Evolutionary conservation across 768 basidiomycete genomes (phyloP).

Genomic region (Russula virescens): DNA sequence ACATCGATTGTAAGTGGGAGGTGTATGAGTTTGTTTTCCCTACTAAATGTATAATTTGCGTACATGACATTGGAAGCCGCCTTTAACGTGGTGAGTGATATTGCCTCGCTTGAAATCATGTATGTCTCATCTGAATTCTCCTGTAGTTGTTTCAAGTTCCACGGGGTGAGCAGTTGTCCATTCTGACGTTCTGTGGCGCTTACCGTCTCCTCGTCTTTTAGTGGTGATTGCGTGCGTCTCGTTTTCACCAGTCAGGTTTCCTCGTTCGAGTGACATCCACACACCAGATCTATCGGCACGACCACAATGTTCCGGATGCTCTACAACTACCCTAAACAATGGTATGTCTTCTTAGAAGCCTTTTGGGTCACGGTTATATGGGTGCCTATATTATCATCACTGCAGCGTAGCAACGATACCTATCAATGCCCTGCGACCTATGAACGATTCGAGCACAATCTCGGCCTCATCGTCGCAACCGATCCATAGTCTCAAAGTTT

Average conservation of each 20-base stretch:
- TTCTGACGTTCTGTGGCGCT: neutral
- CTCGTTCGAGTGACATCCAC: neutral
- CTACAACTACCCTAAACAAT: neutral
- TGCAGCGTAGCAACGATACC: neutral
- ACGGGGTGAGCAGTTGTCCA: constrained; percentile 1
- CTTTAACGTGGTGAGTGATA: constrained; percentile 1
- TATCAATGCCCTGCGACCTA: neutral
- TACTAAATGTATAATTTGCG: neutral
- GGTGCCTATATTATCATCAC: no score
- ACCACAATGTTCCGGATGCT: constrained; percentile 7
- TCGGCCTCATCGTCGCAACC: neutral
- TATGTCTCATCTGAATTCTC: neutral
- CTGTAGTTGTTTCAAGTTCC: constrained; percentile 11
- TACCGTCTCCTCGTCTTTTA: neutral
- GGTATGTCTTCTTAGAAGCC: neutral
- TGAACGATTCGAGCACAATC: neutral
- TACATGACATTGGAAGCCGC: neutral
- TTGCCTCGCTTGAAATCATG: neutral
- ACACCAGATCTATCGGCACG: constrained; percentile 3
- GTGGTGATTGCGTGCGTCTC: constrained; percentile 15
- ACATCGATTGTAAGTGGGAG: constrained; percentile 5
- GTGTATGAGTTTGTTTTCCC: neutral
- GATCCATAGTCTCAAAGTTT: neutral
- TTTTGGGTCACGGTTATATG: no score
- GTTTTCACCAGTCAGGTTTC: no score